phyloP scores from a whole-genome alignment of 2,329 filamentous ascomycete genomes.

The Orbilia blumenaviensis region DNA sequence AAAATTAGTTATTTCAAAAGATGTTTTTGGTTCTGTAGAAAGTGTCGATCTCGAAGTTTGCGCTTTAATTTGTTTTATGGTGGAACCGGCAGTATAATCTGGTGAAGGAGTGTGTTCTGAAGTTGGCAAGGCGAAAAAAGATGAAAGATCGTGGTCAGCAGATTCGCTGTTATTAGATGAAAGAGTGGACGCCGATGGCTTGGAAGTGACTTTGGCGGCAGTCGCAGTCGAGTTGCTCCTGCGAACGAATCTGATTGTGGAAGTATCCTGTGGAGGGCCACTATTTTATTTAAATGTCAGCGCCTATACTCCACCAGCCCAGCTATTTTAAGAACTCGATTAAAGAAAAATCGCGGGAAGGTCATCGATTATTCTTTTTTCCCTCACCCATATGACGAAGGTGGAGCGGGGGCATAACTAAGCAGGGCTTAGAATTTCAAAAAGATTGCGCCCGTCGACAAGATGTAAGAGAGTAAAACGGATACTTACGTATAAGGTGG shows the following conservation, averaged over 20 bases:
- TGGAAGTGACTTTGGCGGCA: slow-evolving; percentile 38
- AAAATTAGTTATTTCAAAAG: slow-evolving; percentile 40
- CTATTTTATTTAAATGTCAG: slow-evolving; percentile 50
- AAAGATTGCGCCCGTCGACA: slow-evolving; percentile 31
- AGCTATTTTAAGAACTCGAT: slow-evolving; percentile 54
- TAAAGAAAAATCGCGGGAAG: neutral
- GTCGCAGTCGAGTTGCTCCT: slow-evolving; percentile 37
- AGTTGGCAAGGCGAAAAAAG: slow-evolving; percentile 31
- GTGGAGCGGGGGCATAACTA: slow-evolving; percentile 10
- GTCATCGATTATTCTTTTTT: neutral
- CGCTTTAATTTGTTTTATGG: slow-evolving; percentile 32
- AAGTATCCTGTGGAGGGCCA: slow-evolving; percentile 51
- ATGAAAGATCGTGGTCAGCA: slow-evolving; percentile 51
- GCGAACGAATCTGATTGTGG: slow-evolving; percentile 52
- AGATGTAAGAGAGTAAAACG: slow-evolving; percentile 47
- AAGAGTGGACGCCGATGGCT: slow-evolving; percentile 53
- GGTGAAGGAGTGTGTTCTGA: slow-evolving; percentile 41
- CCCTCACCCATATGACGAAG: slow-evolving; percentile 16
- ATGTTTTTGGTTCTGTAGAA: slow-evolving; percentile 46
- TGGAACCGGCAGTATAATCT: slow-evolving; percentile 43
- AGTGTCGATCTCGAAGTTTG: slow-evolving; percentile 32
- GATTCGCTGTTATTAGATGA: slow-evolving; percentile 48
- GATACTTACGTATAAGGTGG: slow-evolving; percentile 52
- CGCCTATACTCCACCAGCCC: slow-evolving; percentile 27
- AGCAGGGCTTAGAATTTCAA: slow-evolving; percentile 37